Conservation (phyloP, 306 rosid genomes). For the cucumber (Cucumis sativus) region DNA sequence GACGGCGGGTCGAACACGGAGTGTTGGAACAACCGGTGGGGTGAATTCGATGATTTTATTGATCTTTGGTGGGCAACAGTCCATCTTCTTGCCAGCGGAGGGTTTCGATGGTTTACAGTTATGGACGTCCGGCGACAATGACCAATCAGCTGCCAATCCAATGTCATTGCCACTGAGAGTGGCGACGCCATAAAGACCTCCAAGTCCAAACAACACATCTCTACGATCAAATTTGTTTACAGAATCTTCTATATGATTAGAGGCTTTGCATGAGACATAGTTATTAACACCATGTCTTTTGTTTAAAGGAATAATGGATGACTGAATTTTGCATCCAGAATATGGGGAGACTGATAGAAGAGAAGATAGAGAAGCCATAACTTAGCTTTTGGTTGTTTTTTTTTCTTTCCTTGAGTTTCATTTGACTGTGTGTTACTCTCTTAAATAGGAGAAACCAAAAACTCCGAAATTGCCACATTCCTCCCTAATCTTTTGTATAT, state of each 20-base stretch:
- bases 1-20: conserved; percentile 33
- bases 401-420: too few species aligned
- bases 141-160: neutral
- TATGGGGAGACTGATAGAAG: neutral
- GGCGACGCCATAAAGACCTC: neutral
- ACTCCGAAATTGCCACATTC: too few species aligned
- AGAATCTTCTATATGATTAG: neutral
- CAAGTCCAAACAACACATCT: neutral
- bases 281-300: neutral
- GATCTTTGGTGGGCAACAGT: neutral
- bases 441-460: neutral
- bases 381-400: too few species aligned
- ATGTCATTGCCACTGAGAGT: neutral
- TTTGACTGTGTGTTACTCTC: neutral
- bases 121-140: neutral
- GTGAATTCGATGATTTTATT: neutral
- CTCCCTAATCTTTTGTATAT: too few species aligned
- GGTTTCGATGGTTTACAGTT: neutral
- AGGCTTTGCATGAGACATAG: neutral
- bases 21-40: neutral
- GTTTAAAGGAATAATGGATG: neutral
- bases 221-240: neutral
- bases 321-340: too few species aligned
- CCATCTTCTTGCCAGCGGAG: neutral
- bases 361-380: neutral